Evolutionary conservation across 441 rosid genomes (phyloP), one percentile per base, ranked within the genome.

Genomic region (Iberis amara): DNA sequence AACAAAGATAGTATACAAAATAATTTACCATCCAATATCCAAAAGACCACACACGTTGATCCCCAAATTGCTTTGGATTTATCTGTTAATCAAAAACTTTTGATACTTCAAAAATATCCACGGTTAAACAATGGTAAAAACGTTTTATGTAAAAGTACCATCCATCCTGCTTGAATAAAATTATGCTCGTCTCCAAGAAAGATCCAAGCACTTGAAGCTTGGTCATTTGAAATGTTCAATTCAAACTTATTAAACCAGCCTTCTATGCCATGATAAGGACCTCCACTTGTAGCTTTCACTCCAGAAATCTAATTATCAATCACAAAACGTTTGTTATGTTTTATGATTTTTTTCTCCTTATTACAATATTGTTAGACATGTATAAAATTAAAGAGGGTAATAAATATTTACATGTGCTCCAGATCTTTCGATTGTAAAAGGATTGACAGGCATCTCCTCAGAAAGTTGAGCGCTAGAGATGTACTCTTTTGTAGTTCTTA

Each of bases 241-340:
- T 5, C 33, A 40, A 8, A 10, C 8, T 0, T 1, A 38, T 6
- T 12, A 18, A 31, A 48, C 32, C 0, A 9, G 21, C 8, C 41
- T 21, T 30, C 2, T 11, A 59, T 31, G 18, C 55, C 41, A 11
- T 11, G 41, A 31, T 8, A 59, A 8, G 48, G 15, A 30, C 33
- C 48, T 7, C 7, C 31, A 11, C n/a, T 0, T 4, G 48, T 18
- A 18, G 21, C 3, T 2, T 13, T 8, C 4, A 59, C 26, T 28
- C 56, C 56, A 30, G 35, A 40, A 15, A 48, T 18, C 48, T 59
- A 31, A 18, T 18, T 18, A 18, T 18, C 3, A 18, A 18, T 18
- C 21, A 18, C 21, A 18, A 18, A 18, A 18, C 21, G 21, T 18
- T 18, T 18, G 21, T 18, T 18, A 18, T 18, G 21, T 18, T 18